Conservation (phyloP, 345 rosid species). For the Atalantia buxifolia region DNA sequence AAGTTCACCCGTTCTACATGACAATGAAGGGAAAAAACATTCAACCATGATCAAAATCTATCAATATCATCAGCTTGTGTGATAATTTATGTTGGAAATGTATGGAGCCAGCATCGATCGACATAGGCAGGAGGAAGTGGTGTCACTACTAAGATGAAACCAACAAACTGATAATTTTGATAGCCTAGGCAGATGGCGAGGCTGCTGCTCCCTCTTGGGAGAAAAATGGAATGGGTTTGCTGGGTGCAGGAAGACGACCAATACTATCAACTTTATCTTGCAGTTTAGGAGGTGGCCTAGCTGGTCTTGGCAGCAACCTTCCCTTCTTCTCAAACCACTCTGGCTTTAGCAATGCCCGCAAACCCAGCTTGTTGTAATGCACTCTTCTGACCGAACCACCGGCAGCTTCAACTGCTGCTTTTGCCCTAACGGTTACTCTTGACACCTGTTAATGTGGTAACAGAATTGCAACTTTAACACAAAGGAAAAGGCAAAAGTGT, state of each 20-base stretch:
- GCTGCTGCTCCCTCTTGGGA: constrained; percentile 35
- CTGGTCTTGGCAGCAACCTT: constrained; percentile 79
- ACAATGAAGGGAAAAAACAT: not conserved
- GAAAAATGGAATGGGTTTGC: constrained; percentile 72
- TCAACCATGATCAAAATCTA: not conserved
- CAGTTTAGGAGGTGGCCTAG: constrained; percentile 94
- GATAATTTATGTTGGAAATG: not conserved
- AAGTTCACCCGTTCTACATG: too few relatives aligned
- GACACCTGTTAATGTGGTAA: constrained; percentile 50
- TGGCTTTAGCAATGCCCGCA: constrained; percentile 79
- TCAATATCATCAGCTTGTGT: not conserved
- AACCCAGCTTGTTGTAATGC: constrained; percentile 86
- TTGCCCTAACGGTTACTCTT: constrained; percentile 87
- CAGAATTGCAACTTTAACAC: too few relatives aligned
- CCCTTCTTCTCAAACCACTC: constrained; percentile 98
- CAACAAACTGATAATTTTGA: not conserved
- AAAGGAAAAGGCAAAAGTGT: too few relatives aligned
- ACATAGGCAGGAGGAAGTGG: too few relatives aligned
- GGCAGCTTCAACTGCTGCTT: constrained; percentile 82
- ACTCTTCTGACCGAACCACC: constrained; percentile 93
- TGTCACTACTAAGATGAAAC: too few relatives aligned
- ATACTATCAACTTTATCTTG: constrained; percentile 88
- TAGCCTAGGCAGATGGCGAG: constrained; percentile 27
- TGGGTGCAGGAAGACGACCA: constrained; percentile 89
- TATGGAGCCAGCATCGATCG: too few relatives aligned